These are phyloP conservation scores for Metschnikowia henanensis DNA, from an alignment of 805 yeast genomes.

Conservation along the genomic window DNA sequence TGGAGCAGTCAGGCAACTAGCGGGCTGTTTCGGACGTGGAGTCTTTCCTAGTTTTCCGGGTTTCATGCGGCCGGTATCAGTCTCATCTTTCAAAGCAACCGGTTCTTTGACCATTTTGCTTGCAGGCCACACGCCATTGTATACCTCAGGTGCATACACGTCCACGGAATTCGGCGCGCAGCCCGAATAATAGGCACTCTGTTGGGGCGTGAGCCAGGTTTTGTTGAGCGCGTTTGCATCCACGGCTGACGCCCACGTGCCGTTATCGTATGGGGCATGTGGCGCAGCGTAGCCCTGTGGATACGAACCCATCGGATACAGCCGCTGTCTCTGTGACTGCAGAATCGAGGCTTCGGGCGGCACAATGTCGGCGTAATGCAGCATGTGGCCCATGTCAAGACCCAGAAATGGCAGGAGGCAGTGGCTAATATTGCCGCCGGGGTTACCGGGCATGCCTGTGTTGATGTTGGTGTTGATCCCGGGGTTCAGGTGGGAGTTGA, in stretches of 20 bases:
- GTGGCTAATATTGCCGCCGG: neutral
- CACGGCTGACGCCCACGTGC: neutral
- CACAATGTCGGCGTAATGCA: conserved; percentile 29
- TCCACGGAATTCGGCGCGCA: conserved; percentile 1
- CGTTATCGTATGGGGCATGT: neutral
- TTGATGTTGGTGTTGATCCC: neutral
- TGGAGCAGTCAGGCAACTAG: neutral
- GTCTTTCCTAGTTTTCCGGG: neutral
- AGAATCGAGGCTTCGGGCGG: conserved; percentile 21
- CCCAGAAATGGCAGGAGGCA: conserved; percentile 8
- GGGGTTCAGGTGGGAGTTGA: neutral
- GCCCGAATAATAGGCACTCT: neutral
- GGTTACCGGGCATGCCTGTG: neutral
- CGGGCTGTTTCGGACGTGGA: neutral
- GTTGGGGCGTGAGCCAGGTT: neutral
- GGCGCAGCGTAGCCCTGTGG: conserved; percentile 4
- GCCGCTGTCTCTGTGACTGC: conserved; percentile 37
- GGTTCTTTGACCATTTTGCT: neutral
- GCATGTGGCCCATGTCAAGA: conserved; percentile 21
- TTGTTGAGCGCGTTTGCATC: neutral
- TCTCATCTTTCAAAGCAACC: neutral
- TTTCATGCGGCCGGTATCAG: neutral
- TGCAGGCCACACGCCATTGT: neutral
- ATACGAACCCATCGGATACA: conserved; percentile 4
- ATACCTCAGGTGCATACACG: neutral